These are phyloP conservation scores for Tephrocybe sp. DNA, from an alignment of 768 basidiomycete genomes.

Conservation along the genomic window DNA sequence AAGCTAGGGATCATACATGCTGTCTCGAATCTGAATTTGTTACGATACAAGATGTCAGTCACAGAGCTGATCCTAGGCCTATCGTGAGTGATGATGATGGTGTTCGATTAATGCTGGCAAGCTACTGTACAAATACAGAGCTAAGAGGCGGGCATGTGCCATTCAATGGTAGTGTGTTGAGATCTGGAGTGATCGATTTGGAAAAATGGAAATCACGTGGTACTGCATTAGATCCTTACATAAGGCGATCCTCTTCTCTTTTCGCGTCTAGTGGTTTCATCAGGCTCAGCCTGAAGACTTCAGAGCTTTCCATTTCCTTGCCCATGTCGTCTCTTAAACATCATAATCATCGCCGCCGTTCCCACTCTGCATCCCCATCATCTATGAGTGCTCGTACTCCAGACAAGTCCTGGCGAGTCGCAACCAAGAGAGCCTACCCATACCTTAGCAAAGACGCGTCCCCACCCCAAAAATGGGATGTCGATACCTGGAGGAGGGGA, in stretches of 20 bases:
- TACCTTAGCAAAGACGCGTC: slow-evolving; percentile 28
- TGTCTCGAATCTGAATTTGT: too few species aligned
- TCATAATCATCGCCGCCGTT: slow-evolving; percentile 46
- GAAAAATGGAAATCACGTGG: slow-evolving; percentile 14
- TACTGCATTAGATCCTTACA: slow-evolving; percentile 5
- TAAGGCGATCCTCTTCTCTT: slow-evolving; percentile 4
- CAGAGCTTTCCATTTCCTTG: background rate
- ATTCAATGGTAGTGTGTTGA: too few species aligned
- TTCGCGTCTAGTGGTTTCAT: background rate
- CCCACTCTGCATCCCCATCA: slow-evolving; percentile 49
- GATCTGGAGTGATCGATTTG: too few species aligned
- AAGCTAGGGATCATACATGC: too few species aligned
- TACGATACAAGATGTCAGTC: too few species aligned
- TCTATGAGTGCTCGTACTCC: slow-evolving; percentile 36
- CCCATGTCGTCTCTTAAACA: slow-evolving; percentile 34
- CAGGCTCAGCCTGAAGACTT: background rate
- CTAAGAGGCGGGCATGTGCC: too few species aligned
- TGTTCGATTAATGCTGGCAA: too few species aligned
- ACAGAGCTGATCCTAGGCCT: too few species aligned
- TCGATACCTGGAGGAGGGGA: slow-evolving; percentile 52
- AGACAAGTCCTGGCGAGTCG: slow-evolving; percentile 36
- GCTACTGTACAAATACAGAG: too few species aligned
- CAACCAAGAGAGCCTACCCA: slow-evolving; percentile 52
- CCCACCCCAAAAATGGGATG: slow-evolving; percentile 47
- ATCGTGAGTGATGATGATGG: too few species aligned